Evolutionary conservation across 2,329 filamentous ascomycete genomes (phyloP).

Genomic region (Calonectria pauciramosa): DNA sequence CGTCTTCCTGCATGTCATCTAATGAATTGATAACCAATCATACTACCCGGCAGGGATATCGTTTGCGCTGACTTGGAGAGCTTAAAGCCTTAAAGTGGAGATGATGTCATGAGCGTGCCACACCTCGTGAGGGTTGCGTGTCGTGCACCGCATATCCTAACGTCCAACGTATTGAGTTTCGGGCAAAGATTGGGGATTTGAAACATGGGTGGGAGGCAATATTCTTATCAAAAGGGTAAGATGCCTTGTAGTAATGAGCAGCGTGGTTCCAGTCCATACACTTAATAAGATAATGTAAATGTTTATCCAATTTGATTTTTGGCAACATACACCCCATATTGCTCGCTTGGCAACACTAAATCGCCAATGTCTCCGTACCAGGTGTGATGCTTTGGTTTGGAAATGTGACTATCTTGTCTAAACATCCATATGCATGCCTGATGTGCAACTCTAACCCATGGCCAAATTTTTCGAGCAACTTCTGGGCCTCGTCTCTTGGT

Average conservation of each 20-base stretch:
- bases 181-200: background rate
- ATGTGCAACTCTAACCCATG: background rate
- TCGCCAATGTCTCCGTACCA: background rate
- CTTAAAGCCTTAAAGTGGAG: conserved; percentile 23
- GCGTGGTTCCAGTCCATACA: background rate
- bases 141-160: background rate
- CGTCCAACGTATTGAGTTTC: background rate
- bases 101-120: conserved; percentile 35
- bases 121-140: background rate
- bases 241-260: background rate
- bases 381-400: background rate
- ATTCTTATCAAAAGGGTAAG: background rate
- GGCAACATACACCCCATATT: background rate
- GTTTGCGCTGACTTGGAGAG: conserved; percentile 3
- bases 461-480: background rate
- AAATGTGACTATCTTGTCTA: background rate
- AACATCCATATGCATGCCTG: background rate
- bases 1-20: conserved; percentile 32
- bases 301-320: background rate
- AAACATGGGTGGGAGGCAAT: background rate
- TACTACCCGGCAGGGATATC: background rate
- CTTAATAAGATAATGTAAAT: background rate
- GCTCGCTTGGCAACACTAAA: background rate
- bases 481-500: background rate
- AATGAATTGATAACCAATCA: conserved; percentile 40